Evolutionary conservation across 2,329 filamentous ascomycete genomes (phyloP).

Genomic region (Coleophoma eucalyptorum): DNA sequence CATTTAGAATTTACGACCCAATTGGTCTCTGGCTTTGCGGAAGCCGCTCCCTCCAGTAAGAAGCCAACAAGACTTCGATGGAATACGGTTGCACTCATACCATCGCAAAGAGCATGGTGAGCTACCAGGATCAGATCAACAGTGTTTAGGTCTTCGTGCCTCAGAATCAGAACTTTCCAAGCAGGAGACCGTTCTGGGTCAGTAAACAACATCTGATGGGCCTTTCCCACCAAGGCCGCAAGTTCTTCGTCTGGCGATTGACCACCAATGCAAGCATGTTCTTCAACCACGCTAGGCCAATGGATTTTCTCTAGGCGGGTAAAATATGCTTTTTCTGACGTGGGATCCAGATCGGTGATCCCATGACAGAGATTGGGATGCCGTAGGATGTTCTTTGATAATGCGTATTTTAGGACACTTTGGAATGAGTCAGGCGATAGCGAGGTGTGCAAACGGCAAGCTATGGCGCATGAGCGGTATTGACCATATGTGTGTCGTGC

Average conservation of each 20-base stretch:
- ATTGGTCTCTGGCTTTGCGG: too few relatives aligned
- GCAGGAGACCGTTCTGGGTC: constrained; percentile 13
- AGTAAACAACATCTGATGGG: constrained; percentile 10
- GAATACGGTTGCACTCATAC: constrained; percentile 12
- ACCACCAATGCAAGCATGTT: too few relatives aligned
- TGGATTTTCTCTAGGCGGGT: constrained; percentile 7
- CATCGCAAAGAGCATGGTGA: constrained; percentile 17
- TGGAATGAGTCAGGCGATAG: neutral
- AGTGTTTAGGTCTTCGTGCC: constrained; percentile 3
- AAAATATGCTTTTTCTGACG: constrained; percentile 11
- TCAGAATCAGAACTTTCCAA: constrained; percentile 16
- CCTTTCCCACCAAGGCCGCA: constrained; percentile 7
- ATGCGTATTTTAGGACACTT: constrained; percentile 6
- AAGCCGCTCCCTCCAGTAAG: constrained; percentile 2
- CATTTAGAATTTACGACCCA: neutral
- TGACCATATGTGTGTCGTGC: constrained; percentile 9
- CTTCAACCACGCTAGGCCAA: constrained; percentile 12
- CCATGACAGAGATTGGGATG: constrained; percentile 15
- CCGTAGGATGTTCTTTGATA: constrained; percentile 9
- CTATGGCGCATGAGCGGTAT: constrained; percentile 12
- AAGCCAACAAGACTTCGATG: constrained; percentile 12
- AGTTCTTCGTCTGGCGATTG: constrained; percentile 6
- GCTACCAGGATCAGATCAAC: constrained; percentile 14
- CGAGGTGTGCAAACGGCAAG: constrained; percentile 2
- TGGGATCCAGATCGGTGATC: constrained; percentile 5